These are phyloP conservation scores for Termitomyces sp. DNA, from an alignment of 768 basidiomycete genomes.

Conservation along the genomic window DNA sequence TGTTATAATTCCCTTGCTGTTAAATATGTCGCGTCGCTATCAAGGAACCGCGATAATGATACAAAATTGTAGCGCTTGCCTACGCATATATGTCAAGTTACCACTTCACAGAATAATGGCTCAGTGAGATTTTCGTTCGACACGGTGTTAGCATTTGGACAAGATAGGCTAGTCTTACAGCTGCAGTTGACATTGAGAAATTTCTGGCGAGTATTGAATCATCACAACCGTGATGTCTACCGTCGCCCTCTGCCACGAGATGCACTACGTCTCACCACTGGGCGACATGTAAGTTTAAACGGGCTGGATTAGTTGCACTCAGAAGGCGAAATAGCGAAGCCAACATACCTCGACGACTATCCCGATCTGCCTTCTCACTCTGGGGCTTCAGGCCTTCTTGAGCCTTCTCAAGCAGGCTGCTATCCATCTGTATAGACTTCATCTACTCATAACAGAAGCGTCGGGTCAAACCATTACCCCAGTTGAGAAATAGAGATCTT, in stretches of 20 bases:
- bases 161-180: neutral
- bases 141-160: neutral
- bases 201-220: neutral
- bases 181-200: neutral
- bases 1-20: neutral
- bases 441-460: neutral
- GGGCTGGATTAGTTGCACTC: too few species aligned
- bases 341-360: neutral
- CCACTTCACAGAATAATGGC: neutral
- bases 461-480: neutral
- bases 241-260: neutral
- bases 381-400: neutral
- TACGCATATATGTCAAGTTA: neutral
- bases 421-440: neutral
- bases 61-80: neutral
- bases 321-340: too few species aligned
- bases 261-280: neutral
- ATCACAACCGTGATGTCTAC: neutral
- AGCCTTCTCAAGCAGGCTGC: neutral
- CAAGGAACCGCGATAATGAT: neutral
- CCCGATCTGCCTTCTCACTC: neutral
- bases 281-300: too few species aligned
- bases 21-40: neutral
- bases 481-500: neutral
- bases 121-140: neutral